Percentiles rank a stretch among this genome's conserved stretches.
Evolutionary conservation across 257 asterid species (phyloP).

Genomic region (Cinchona pubescens): DNA sequence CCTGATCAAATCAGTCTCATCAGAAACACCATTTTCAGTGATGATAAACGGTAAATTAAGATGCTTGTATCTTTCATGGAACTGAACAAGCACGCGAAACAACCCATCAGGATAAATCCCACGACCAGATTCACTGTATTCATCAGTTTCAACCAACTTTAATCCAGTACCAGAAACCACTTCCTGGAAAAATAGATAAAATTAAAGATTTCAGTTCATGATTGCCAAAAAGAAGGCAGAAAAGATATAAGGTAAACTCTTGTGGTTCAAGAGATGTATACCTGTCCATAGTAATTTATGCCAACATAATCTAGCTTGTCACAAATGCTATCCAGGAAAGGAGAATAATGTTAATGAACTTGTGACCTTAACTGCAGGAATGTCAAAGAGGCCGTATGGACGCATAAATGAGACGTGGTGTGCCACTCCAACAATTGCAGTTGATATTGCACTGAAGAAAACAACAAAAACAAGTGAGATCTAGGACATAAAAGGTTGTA

Average conservation of each 20-base stretch:
- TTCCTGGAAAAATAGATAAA: constrained; percentile 56
- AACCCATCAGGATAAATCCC: constrained; percentile 97
- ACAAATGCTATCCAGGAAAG: constrained; percentile 68
- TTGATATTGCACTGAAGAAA: constrained; percentile 41
- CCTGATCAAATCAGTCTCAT: constrained; percentile 85
- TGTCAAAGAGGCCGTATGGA: constrained; percentile 85
- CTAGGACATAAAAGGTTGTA: neutral
- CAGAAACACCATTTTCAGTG: constrained; percentile 83
- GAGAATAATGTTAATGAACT: constrained; percentile 60
- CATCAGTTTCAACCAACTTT: constrained; percentile 79
- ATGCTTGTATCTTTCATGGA: constrained; percentile 86
- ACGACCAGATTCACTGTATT: constrained; percentile 98
- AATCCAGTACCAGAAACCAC: constrained; percentile 74
- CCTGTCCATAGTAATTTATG: constrained; percentile 97
- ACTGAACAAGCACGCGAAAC: constrained; percentile 66
- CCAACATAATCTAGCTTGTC: constrained; percentile 87
- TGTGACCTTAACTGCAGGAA: constrained; percentile 72
- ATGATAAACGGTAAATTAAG: constrained; percentile 64
- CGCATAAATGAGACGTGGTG: constrained; percentile 94
- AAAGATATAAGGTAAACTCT: neutral
- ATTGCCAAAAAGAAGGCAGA: neutral
- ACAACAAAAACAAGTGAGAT: neutral
- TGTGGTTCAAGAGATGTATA: constrained; percentile 12
- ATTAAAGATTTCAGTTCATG: constrained; percentile 11
- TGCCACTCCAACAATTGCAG: constrained; percentile 81